phyloP scores from a whole-genome alignment of 2,329 filamentous ascomycete genomes.

The Paracoccidioides brasiliensis region DNA sequence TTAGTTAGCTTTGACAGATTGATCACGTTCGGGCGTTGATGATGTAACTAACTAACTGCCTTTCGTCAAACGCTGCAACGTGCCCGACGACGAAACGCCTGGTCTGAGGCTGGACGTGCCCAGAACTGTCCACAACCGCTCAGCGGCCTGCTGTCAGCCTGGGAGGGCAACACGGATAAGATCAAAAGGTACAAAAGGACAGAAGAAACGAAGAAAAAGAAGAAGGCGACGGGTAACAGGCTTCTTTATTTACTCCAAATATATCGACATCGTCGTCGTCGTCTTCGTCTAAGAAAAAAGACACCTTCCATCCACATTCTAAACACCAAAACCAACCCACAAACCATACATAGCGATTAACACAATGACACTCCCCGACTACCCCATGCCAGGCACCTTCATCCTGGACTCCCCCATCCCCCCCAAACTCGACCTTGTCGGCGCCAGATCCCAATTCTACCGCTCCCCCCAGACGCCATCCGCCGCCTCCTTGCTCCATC shows the following conservation, averaged over 20 bases:
- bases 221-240: background rate
- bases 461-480: slow-evolving; percentile 24
- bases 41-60: too few species aligned
- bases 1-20: too few species aligned
- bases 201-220: background rate
- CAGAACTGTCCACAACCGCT: too few species aligned
- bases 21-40: too few species aligned
- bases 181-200: too few species aligned
- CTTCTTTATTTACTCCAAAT: background rate
- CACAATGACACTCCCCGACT: slow-evolving; percentile 5
- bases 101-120: too few species aligned
- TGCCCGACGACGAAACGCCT: too few species aligned
- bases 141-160: too few species aligned
- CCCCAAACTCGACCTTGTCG: slow-evolving; percentile 26
- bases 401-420: slow-evolving; percentile 25
- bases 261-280: background rate
- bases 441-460: slow-evolving; percentile 26
- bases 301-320: background rate
- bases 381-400: slow-evolving; percentile 16
- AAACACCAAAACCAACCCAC: background rate
- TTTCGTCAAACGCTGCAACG: too few species aligned
- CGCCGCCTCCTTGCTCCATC: slow-evolving; percentile 26
- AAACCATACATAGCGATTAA: background rate
- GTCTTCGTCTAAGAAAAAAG: too few species aligned
- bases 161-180: too few species aligned